phyloP scores from a whole-genome alignment of 2,329 filamentous ascomycete genomes.

The Sarocladium brachiariae region DNA sequence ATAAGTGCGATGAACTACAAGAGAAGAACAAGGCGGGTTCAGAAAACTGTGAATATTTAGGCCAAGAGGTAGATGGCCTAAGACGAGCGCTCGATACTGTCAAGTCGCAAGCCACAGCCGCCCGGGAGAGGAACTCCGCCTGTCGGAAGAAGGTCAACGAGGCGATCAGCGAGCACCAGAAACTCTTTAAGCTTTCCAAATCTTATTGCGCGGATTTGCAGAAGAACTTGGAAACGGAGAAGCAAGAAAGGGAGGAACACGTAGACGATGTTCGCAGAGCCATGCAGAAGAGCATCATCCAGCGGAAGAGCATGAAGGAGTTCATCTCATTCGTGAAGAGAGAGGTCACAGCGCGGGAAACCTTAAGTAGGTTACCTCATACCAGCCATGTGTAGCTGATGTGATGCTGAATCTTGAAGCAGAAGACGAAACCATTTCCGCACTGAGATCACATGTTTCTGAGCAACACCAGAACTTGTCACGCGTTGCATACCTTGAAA shows the following conservation, averaged over 20 bases:
- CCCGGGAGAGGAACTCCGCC: conserved; percentile 27
- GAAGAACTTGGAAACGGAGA: conserved; percentile 26
- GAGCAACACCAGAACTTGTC: conserved; percentile 2
- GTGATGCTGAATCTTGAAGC: neutral
- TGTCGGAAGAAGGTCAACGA: conserved; percentile 36
- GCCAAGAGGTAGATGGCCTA: conserved; percentile 21
- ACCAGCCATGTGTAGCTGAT: too few relatives aligned
- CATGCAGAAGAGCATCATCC: conserved; percentile 17
- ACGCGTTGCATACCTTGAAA: neutral
- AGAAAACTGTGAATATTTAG: conserved; percentile 20
- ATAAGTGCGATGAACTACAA: conserved; percentile 19
- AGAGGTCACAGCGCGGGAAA: neutral
- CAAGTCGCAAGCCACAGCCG: conserved; percentile 13
- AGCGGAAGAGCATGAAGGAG: neutral
- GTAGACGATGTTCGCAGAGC: conserved; percentile 20
- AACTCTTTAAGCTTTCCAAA: conserved; percentile 29
- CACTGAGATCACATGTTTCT: neutral
- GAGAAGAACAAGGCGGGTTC: conserved; percentile 18
- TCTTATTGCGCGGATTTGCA: conserved; percentile 26
- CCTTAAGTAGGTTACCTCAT: neutral
- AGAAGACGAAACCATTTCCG: conserved; percentile 11
- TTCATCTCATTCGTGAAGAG: conserved; percentile 10
- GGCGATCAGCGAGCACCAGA: conserved; percentile 39
- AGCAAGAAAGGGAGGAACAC: conserved; percentile 17
- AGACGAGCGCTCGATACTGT: conserved; percentile 19